Conservation (phyloP, 176 grass and related monocot species). For the Oryza longistaminata region DNA sequence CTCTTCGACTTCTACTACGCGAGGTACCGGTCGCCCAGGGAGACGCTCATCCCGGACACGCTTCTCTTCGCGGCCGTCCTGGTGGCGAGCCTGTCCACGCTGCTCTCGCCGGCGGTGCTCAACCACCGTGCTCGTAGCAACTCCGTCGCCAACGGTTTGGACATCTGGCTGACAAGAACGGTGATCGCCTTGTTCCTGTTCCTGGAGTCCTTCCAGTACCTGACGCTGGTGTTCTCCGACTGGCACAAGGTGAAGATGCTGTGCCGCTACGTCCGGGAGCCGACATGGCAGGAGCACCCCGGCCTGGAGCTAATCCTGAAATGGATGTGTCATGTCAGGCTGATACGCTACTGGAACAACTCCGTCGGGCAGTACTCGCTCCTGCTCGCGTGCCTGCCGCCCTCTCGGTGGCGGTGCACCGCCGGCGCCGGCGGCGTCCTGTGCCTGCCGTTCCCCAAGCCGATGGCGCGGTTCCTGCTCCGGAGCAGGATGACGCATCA, state of each 20-base stretch:
- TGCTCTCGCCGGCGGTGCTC: neutral
- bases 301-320: neutral
- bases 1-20: slow-evolving; percentile 30
- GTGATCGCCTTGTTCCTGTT: neutral
- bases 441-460: neutral
- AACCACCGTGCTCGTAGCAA: no score
- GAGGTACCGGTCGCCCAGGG: slow-evolving; percentile 13
- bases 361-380: slow-evolving; percentile 11
- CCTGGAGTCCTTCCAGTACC: neutral
- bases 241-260: slow-evolving; percentile 35
- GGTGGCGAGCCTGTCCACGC: neutral
- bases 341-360: slow-evolving; percentile 21
- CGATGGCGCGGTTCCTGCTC: neutral
- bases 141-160: no score
- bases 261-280: slow-evolving; percentile 2
- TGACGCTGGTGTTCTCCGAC: slow-evolving; percentile 18
- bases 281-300: neutral
- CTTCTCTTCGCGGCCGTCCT: neutral
- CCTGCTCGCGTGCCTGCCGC: neutral
- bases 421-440: neutral
- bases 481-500: neutral
- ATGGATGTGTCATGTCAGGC: neutral
- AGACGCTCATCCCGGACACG: neutral
- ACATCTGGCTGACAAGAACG: neutral
- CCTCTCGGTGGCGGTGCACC: no score